Evolutionary conservation across 2,329 filamentous ascomycete genomes (phyloP).

Genomic region (Fusarium temperatum): DNA sequence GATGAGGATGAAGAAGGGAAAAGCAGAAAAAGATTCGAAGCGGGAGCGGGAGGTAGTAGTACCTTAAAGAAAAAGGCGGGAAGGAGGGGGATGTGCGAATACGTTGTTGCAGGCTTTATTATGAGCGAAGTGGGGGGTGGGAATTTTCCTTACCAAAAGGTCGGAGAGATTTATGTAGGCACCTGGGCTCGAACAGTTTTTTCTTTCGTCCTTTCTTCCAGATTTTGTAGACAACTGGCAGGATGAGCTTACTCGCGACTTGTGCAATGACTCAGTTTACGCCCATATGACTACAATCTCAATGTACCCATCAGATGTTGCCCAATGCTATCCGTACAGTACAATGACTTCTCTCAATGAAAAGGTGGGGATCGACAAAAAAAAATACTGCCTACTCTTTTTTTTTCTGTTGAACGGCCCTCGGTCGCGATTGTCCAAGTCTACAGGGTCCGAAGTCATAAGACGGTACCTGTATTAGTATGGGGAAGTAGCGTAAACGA

Average conservation of each 20-base stretch:
- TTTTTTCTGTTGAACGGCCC: slow-evolving; percentile 32
- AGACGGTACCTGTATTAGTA: slow-evolving; percentile 21
- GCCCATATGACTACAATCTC: not conserved
- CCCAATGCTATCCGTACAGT: slow-evolving; percentile 17
- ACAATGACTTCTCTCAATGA: slow-evolving; percentile 4
- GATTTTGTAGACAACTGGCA: not conserved
- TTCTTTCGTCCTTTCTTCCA: not conserved
- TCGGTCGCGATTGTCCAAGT: slow-evolving; percentile 27
- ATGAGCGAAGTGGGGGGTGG: slow-evolving; percentile 37
- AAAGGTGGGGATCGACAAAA: slow-evolving; percentile 15
- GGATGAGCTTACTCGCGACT: slow-evolving; percentile 13
- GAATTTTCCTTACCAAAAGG: slow-evolving; percentile 22
- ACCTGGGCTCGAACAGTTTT: not conserved
- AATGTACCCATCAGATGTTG: slow-evolving; percentile 17
- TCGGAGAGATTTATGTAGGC: slow-evolving; percentile 14
- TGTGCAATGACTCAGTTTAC: slow-evolving; percentile 6
- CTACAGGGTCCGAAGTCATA: slow-evolving; percentile 23
- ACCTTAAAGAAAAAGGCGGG: slow-evolving; percentile 40
- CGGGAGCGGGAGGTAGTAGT: slow-evolving; percentile 44
- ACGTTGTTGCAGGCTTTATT: slow-evolving; percentile 38
- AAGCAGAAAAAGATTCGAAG: slow-evolving; percentile 42
- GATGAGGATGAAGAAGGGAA: slow-evolving; percentile 36
- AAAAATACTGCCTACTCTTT: slow-evolving; percentile 1
- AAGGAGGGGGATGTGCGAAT: slow-evolving; percentile 45
- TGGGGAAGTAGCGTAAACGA: not conserved